A percentile compares a stretch with the other conserved stretches of the same genome.
Conservation (phyloP, 257 asterid genomes). For the Solanum dulcamara region DNA sequence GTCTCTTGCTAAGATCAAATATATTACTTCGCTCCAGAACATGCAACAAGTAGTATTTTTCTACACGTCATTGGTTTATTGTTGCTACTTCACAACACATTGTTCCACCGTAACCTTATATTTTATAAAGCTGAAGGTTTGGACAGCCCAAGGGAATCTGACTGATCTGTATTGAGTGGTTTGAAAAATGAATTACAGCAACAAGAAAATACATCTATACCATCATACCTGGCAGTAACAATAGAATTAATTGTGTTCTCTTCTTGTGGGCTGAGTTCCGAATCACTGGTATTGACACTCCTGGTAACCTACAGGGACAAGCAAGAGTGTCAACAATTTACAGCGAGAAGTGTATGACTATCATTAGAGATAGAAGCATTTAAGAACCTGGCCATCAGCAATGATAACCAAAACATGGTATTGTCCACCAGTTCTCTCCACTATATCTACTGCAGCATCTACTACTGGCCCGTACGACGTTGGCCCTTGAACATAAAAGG, state of each 20-base stretch:
- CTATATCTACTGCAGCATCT: conserved; percentile 80
- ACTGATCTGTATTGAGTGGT: not conserved
- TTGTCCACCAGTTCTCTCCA: conserved; percentile 75
- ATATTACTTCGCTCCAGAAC: not conserved
- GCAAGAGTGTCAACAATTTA: not conserved
- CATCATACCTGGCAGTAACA: conserved; percentile 57
- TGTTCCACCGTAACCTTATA: not conserved
- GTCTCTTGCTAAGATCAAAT: not conserved
- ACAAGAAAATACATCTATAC: not conserved
- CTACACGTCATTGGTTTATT: not conserved
- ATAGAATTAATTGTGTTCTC: conserved; percentile 51
- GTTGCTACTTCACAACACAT: not conserved
- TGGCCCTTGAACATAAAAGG: conserved; percentile 42
- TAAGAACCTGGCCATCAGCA: conserved; percentile 77
- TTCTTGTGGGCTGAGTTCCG: conserved; percentile 63
- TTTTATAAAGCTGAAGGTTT: not conserved
- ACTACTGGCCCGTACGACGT: conserved; percentile 75
- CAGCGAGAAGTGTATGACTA: not conserved
- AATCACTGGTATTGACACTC: conserved; percentile 40
- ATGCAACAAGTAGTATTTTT: not conserved
- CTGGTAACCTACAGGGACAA: conserved; percentile 55
- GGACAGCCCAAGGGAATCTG: not conserved
- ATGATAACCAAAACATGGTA: conserved; percentile 78
- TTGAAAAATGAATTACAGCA: not conserved
- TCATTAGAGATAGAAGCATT: not conserved